A percentile compares a stretch with the other conserved stretches of the same genome.
phyloP scores from a whole-genome alignment of 83 land plant genomes.

The Picea abies region DNA sequence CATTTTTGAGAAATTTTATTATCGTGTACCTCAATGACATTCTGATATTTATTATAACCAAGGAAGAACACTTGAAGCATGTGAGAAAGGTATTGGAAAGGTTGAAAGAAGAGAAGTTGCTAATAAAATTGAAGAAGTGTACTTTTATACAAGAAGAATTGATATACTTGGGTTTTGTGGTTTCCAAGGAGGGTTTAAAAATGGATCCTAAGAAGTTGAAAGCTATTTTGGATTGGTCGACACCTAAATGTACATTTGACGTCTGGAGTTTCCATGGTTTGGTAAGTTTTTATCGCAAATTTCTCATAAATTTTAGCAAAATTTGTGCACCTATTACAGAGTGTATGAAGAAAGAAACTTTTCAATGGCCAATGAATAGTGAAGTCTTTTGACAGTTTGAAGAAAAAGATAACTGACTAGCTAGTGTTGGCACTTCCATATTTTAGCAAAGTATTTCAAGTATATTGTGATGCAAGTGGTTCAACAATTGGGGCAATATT shows the following conservation, averaged over 20 bases:
- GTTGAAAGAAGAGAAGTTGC: background rate
- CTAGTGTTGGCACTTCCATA: too few relatives aligned
- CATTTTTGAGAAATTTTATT: background rate
- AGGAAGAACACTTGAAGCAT: background rate
- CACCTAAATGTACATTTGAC: background rate
- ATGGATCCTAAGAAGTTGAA: background rate
- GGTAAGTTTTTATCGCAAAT: background rate
- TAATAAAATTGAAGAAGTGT: background rate
- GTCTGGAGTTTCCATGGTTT: background rate
- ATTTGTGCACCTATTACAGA: too few relatives aligned
- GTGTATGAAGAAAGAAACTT: too few relatives aligned
- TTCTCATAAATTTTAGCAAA: conserved; percentile 15
- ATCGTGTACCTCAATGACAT: background rate
- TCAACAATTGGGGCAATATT: too few relatives aligned
- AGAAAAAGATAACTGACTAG: too few relatives aligned
- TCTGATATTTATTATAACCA: background rate
- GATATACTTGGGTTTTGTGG: background rate
- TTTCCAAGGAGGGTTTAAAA: background rate
- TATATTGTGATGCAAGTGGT: too few relatives aligned
- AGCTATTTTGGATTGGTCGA: background rate
- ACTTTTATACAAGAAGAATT: background rate
- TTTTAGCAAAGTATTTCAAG: too few relatives aligned
- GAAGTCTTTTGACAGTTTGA: too few relatives aligned
- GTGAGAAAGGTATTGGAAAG: background rate
- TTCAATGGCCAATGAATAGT: too few relatives aligned